Base-by-base conservation (phyloP, 176 grass and related monocot species). In the Puccinellia tenuiflora region DNA sequence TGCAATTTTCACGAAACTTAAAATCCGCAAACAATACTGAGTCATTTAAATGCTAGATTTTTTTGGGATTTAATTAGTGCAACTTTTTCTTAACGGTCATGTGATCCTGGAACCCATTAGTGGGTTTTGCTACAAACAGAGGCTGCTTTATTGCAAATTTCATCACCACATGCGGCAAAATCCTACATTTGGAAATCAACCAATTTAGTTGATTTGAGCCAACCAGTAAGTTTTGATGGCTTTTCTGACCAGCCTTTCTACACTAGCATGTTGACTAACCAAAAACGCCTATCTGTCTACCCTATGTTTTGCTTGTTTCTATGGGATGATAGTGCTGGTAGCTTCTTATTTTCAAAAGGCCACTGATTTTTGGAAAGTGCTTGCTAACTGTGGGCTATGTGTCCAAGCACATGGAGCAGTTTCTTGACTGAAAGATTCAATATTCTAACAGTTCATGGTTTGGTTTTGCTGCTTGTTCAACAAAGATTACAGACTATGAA, bases 181-280 rank as follows among this genome's bases (percentile, higher is more conserved):
- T 63, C 46, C 51, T 42, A 42, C 21, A 74, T 47, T 64, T 67
- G 87, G 86, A 46, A 84, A 67, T 40, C 75, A 5, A 47, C 76
- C 79, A 82, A 63, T 21, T 11, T 43, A 61, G 61, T 15, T 81
- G 50, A 75, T 81, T 68, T 56, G 31, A 34, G 85, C 77, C 33
- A 74, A 80, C 51, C 70, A 69, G 60, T 30, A 81, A 68, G 53
- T 37, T 48, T 54, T 56, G 65, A 66, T 50, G 65, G 7, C 73
- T 79, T 79, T 79, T n/a, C 76, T 84, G 57, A 79, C 48, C 28
- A 17, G 33, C 51, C 14, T 26, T 79, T 18, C 5, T 53, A 28
- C 79, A 68, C 68, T 84, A 82, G 16, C 64, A 34, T 53, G 47
- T 68, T 79, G 25, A 57, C 55, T 57, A 47, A 83, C 73, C 46